Evolutionary conservation across 73 alveolate genomes (phyloP), one percentile per base, ranked within the genome.

Genomic region (Paramecium tetraurelia): DNA sequence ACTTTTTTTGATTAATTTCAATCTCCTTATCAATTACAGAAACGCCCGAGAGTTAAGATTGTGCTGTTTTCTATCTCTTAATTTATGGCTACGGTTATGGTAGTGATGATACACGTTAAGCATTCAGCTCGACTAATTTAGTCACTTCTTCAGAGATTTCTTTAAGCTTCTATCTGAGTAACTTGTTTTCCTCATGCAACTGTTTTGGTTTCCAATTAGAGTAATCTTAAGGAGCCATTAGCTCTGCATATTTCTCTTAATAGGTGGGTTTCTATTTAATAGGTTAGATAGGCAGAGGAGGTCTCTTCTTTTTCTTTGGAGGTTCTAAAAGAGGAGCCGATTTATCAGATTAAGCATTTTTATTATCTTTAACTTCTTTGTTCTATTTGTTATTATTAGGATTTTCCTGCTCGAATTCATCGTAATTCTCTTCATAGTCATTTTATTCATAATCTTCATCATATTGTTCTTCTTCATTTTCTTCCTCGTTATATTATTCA

Each of bases 81-180:
- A 63, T 22, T 27, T 27, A 33, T 12, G 84, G 84, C 31, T 27
- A 12, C 3, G 46, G 50, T 63, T 63, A 63, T n/a, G 69, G 35
- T 59, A 22, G 44, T 0, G 44, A 7, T 0, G 84, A 50, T 3
- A 63, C 14, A 5, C 46, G 41, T 27, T 12, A 33, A 1, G 84
- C 84, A 27, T 63, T 63, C 21, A 7, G 6, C 31, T 63, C 84
- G 0, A 63, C 84, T 27, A 63, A 27, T 27, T 63, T 63, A 12
- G 84, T 29, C 3, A 63, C 84, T 63, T 63, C 84, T 22, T 63
- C 84, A 22, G 84, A 63, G 27, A 63, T 63, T 63, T 63, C 84
- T 27, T 63, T 63, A 27, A 63, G 46, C 31, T 63, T 63, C n/a
- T 63, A 63, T 33, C 84, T 63, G 4, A 63, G 84, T 33, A 11